These are phyloP conservation scores for Boechera retrofracta DNA, from an alignment of 345 rosid species.

Conservation along the genomic window DNA sequence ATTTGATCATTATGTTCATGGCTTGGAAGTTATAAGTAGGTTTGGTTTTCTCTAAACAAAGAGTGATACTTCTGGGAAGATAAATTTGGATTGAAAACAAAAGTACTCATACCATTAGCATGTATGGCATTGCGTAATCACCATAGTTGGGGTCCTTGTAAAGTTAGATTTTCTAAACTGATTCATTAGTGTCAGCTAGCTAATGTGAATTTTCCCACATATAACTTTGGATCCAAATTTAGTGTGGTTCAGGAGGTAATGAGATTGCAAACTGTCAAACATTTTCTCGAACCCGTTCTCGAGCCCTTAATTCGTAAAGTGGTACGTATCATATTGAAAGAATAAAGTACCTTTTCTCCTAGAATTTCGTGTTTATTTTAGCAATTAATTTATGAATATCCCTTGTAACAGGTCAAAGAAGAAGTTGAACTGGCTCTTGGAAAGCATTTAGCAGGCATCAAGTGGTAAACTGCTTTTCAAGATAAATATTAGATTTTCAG, in stretches of 20 bases:
- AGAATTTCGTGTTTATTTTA: background rate
- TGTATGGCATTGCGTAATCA: background rate
- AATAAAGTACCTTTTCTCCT: background rate
- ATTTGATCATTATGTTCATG: background rate
- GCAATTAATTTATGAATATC: background rate
- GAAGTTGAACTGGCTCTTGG: constrained; percentile 88
- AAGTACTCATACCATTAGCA: background rate
- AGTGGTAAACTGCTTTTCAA: constrained; percentile 53
- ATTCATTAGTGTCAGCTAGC: constrained; percentile 1
- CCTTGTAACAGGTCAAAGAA: constrained; percentile 78
- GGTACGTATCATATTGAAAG: constrained; percentile 53
- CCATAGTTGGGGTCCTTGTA: background rate
- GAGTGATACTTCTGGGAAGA: constrained; percentile 2
- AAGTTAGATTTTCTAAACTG: background rate
- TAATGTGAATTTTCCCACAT: constrained; percentile 30
- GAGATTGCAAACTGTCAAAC: constrained; percentile 71
- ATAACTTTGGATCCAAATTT: constrained; percentile 38
- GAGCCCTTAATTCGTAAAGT: constrained; percentile 97
- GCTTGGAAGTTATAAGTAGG: background rate
- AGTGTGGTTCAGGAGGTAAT: constrained; percentile 97
- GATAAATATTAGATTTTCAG: constrained; percentile 7
- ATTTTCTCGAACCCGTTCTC: constrained; percentile 79
- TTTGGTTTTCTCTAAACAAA: constrained; percentile 19
- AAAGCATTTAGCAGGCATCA: constrained; percentile 68
- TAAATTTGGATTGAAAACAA: background rate